These are phyloP conservation scores for Pinus tabuliformis DNA, from an alignment of 75 land plant genomes.

Conservation along the genomic window DNA sequence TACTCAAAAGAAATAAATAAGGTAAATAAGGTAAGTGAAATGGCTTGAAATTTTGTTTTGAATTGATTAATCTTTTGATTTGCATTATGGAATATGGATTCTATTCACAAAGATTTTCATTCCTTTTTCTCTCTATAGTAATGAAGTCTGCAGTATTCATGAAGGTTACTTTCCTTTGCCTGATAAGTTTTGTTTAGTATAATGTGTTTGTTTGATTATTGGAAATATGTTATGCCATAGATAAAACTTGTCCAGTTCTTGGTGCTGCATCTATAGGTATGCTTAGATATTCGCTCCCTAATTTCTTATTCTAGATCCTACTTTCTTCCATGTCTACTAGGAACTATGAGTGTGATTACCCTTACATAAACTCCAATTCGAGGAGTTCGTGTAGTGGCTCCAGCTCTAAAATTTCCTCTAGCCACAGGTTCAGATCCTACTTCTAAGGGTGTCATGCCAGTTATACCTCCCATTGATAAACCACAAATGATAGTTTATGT, in stretches of 20 bases:
- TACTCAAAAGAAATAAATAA: too few relatives aligned
- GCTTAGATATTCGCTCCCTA: constrained; percentile 75
- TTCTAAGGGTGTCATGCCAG: constrained; percentile 46
- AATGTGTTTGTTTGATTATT: too few relatives aligned
- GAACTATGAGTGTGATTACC: constrained; percentile 38
- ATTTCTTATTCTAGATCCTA: constrained; percentile 55
- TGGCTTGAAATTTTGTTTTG: too few relatives aligned
- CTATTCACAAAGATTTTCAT: too few relatives aligned
- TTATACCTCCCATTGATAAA: constrained; percentile 55
- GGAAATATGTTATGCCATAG: too few relatives aligned
- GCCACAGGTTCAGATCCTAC: constrained; percentile 42
- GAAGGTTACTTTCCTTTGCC: too few relatives aligned
- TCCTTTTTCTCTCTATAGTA: too few relatives aligned
- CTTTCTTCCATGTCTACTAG: constrained; percentile 63
- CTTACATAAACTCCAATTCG: constrained; percentile 56
- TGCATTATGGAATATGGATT: too few relatives aligned
- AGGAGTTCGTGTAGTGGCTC: constrained; percentile 55
- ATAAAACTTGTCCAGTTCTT: constrained; percentile 48
- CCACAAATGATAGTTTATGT: constrained; percentile 93
- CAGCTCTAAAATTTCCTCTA: constrained; percentile 23
- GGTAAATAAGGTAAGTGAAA: too few relatives aligned
- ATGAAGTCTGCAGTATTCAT: too few relatives aligned
- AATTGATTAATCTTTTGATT: too few relatives aligned
- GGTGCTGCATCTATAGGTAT: constrained; percentile 65
- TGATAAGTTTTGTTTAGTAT: too few relatives aligned